Evolutionary conservation across 345 rosid genomes (phyloP).

Genomic region (Linum tenue): DNA sequence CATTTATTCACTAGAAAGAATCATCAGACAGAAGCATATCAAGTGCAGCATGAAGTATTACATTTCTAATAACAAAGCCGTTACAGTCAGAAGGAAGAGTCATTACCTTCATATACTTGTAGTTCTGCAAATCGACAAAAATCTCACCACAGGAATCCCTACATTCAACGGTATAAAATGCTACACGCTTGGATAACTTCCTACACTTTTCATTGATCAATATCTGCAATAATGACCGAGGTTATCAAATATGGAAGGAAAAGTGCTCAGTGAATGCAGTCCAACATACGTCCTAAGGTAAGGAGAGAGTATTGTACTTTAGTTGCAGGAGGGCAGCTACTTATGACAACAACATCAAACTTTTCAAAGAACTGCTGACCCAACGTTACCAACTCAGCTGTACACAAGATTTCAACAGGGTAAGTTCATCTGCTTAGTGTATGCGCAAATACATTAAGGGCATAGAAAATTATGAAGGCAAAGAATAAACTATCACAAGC

Average conservation of each 20-base stretch:
- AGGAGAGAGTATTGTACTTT: slow-evolving; percentile 35
- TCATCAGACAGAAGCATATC: background rate
- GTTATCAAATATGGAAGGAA: background rate
- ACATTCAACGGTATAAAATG: slow-evolving; percentile 78
- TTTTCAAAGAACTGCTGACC: slow-evolving; percentile 48
- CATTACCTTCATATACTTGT: slow-evolving; percentile 47
- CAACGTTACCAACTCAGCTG: slow-evolving; percentile 66
- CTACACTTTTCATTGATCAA: slow-evolving; percentile 70
- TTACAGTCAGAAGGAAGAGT: background rate
- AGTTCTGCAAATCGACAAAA: slow-evolving; percentile 71
- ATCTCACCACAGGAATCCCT: slow-evolving; percentile 84
- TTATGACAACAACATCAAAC: slow-evolving; percentile 68
- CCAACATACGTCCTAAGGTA: slow-evolving; percentile 4
- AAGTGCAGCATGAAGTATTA: slow-evolving; percentile 1
- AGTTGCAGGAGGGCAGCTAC: slow-evolving; percentile 49
- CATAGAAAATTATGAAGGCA: background rate
- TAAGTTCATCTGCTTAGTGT: background rate
- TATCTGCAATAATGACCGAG: slow-evolving; percentile 32
- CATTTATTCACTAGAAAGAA: background rate
- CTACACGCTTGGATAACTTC: slow-evolving; percentile 53
- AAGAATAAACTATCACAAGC: background rate
- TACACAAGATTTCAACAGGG: background rate
- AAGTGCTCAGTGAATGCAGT: slow-evolving; percentile 3
- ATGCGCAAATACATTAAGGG: background rate
- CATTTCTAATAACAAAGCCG: background rate